Evolutionary conservation across 2,329 filamentous ascomycete species (phyloP).

Genomic region (Botrytis pseudocinerea): DNA sequence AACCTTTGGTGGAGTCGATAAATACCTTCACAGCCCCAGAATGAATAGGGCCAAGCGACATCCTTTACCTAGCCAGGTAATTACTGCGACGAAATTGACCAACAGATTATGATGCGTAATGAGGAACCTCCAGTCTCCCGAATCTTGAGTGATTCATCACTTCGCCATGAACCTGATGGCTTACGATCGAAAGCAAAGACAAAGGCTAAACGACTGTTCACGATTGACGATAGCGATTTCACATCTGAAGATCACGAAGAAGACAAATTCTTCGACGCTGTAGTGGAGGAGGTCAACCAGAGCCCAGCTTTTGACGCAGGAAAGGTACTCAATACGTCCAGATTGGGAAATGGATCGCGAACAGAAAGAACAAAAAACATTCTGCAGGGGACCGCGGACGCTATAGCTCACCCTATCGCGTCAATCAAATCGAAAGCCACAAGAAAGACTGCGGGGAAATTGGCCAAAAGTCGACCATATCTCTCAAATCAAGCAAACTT

Average conservation of each 20-base stretch:
- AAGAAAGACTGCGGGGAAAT: conserved; percentile 28
- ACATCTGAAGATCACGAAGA: neutral
- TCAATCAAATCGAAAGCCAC: conserved; percentile 30
- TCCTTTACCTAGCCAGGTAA: neutral
- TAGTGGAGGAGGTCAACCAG: conserved; percentile 26
- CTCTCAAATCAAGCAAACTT: conserved; percentile 43
- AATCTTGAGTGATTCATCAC: neutral
- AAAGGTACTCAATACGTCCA: conserved; percentile 27
- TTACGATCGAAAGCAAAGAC: conserved; percentile 6
- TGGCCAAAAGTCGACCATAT: conserved; percentile 35
- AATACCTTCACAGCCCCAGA: neutral
- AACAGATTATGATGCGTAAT: conserved; percentile 6
- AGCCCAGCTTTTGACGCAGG: conserved; percentile 32
- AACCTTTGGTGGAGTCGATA: neutral
- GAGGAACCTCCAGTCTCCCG: conserved; percentile 15
- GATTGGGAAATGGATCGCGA: conserved; percentile 20
- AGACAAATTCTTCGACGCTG: neutral
- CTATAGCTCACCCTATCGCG: conserved; percentile 31
- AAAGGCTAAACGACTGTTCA: conserved; percentile 3
- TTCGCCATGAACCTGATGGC: neutral
- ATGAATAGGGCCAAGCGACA: neutral
- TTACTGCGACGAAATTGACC: neutral
- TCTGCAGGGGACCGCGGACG: conserved; percentile 23
- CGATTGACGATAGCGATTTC: neutral
- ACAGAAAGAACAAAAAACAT: conserved; percentile 24